These are phyloP conservation scores for Marchantia paleacea DNA, from an alignment of 225 moss, liverwort and hornwort species.

Conservation along the genomic window DNA sequence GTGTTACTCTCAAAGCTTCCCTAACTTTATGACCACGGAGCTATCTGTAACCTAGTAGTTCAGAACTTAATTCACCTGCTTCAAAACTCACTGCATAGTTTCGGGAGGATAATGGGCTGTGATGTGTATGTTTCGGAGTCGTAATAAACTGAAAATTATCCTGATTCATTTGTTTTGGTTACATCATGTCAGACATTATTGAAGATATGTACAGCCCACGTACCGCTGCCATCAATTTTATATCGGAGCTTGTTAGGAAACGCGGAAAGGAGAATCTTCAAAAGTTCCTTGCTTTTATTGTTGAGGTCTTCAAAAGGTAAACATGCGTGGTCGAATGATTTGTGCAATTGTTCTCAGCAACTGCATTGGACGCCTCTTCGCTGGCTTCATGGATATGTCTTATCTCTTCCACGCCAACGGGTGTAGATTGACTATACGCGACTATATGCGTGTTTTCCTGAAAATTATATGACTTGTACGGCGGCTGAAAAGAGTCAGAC, in stretches of 20 bases:
- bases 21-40: no score
- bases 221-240: constrained; percentile 98
- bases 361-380: background rate
- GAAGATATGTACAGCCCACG: constrained; percentile 99
- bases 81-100: no score
- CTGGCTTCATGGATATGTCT: no score
- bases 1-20: no score
- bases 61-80: no score
- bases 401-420: no score
- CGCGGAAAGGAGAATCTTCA: constrained; percentile 97
- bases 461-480: background rate
- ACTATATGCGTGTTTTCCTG: no score
- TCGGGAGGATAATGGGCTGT: no score
- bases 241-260: constrained; percentile 90
- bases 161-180: background rate
- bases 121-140: no score
- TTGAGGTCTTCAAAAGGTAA: constrained; percentile 90
- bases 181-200: constrained; percentile 74
- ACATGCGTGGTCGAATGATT: background rate
- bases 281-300: constrained; percentile 88
- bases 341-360: background rate
- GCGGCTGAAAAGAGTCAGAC: background rate
- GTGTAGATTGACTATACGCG: no score
- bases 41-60: no score
- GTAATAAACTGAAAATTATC: background rate